These are phyloP conservation scores for Kurtzmaniella cleridarum DNA, from an alignment of 805 yeast species.

Conservation along the genomic window DNA sequence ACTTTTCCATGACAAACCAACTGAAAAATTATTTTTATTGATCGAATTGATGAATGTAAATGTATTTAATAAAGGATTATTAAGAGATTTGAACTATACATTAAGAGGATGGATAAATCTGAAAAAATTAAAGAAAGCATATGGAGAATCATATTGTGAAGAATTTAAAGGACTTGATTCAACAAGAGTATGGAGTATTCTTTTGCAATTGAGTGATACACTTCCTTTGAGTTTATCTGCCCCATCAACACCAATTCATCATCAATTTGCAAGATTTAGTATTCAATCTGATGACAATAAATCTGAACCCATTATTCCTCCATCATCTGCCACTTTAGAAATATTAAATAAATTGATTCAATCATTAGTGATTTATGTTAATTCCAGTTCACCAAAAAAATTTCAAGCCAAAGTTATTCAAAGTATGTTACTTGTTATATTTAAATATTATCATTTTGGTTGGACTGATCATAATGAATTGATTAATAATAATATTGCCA, in stretches of 20 bases:
- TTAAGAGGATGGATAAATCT: conserved; percentile 26
- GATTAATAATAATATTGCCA: conserved; percentile 27
- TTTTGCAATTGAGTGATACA: conserved; percentile 35
- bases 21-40: conserved; percentile 21
- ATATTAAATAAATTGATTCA: conserved; percentile 29
- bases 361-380: conserved; percentile 27
- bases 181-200: conserved; percentile 25
- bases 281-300: neutral
- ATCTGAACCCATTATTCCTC: neutral
- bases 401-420: conserved; percentile 26
- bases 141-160: conserved; percentile 16
- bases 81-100: conserved; percentile 18
- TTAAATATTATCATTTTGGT: conserved; percentile 36
- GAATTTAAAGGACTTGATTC: conserved; percentile 32
- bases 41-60: conserved; percentile 29
- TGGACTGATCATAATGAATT: conserved; percentile 35
- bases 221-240: conserved; percentile 40
- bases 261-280: conserved; percentile 1
- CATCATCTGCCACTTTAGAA: conserved; percentile 23
- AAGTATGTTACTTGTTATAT: conserved; percentile 26
- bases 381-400: conserved; percentile 21
- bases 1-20: conserved; percentile 18
- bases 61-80: conserved; percentile 23
- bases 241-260: conserved; percentile 34
- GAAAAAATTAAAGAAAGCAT: conserved; percentile 13